A percentile compares a stretch with the other conserved stretches of the same genome.
Evolutionary conservation across 495 filamentous ascomycete species (phyloP).

Genomic region (Tuber magnatum): DNA sequence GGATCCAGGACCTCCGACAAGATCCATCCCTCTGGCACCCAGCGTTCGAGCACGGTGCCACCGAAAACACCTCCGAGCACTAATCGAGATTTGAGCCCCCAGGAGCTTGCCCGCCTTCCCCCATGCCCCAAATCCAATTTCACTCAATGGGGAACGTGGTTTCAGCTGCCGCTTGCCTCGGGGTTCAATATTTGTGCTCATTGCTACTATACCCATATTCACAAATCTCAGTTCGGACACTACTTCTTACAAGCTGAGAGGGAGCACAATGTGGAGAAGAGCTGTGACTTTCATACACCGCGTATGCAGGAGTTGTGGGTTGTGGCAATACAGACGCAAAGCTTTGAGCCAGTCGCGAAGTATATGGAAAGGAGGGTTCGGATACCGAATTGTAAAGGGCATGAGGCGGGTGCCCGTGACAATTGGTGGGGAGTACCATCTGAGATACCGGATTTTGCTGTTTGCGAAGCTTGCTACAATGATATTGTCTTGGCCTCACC

Average conservation of each 20-base stretch:
- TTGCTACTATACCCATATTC: background rate
- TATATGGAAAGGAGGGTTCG: constrained; percentile 3
- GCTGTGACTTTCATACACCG: background rate
- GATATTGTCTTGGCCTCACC: background rate
- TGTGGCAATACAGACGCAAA: background rate
- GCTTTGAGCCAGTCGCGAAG: background rate
- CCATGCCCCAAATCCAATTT: background rate
- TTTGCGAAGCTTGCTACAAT: background rate
- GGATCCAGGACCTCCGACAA: background rate
- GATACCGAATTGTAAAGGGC: background rate
- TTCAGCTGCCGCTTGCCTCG: background rate
- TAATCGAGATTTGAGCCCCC: background rate
- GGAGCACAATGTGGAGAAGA: background rate
- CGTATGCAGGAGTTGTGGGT: constrained; percentile 1
- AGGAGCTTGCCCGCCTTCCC: background rate
- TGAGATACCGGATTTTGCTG: background rate
- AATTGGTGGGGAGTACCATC: constrained; percentile 3
- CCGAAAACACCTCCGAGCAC: background rate
- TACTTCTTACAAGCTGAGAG: background rate
- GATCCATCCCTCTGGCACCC: background rate
- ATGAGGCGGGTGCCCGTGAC: background rate
- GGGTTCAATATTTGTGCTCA: background rate
- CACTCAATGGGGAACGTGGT: background rate
- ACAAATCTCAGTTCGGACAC: background rate
- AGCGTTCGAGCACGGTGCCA: background rate